Evolutionary conservation across 2,329 filamentous ascomycete species (phyloP), one percentile per base, ranked within the genome.

Genomic region (Penicillium sp.): DNA sequence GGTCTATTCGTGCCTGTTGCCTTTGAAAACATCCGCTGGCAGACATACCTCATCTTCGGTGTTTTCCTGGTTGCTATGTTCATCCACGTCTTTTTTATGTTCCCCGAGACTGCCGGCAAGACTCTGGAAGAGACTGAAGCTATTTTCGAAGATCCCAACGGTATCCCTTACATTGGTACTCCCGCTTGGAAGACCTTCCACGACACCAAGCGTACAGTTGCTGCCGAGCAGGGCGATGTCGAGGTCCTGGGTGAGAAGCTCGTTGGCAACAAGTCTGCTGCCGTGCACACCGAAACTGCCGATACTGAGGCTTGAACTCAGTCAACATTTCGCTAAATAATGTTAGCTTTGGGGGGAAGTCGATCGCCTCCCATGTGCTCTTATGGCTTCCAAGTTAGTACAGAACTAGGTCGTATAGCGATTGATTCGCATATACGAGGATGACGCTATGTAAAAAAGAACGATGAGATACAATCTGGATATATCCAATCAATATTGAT

Each of bases 111-210:
- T 3, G 63, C 67, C 81, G 88, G 88, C 11, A 89, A 86, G 73
- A 88, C 87, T 0, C 82, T 92, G 1, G 89, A 92, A 67, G 88
- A 92, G 68, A 87, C 91, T 71, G 88, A 90, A 60, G 83, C 84
- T 13, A 86, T 92, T 59, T 92, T 92, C 68, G 71, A 70, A 31
- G 70, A 73, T 26, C 69, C 71, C 14, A 55, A 65, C 34, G 72
- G 72, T 16, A 63, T 70, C 34, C 67, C 65, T 21, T 72, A 71
- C 54, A 70, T 75, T 21, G 72, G 72, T 54, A 71, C 63, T 3
- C 65, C 71, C 13, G 69, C 73, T 19, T 75, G 73, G 73, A 74
- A 72, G 66, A 75, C 73, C 8, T 57, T 50, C 31, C 68, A 69
- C 40, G 58, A 68, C 37, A 69, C 64, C 51, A 60, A 61, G 48